Base-by-base conservation (phyloP, 2,329 filamentous ascomycete genomes). In the Fusarium camptoceras region DNA sequence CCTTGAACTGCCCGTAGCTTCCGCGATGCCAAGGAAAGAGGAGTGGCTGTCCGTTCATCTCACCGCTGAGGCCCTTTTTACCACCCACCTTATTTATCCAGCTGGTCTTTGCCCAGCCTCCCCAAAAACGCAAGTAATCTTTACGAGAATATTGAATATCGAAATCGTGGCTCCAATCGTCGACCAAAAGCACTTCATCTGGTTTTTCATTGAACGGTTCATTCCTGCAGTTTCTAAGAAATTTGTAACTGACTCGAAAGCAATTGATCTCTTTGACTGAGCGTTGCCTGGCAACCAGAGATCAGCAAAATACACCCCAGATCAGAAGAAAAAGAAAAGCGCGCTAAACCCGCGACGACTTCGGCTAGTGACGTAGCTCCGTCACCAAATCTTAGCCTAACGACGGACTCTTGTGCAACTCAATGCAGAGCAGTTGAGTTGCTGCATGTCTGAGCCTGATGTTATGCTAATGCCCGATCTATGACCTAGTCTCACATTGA, bases 341-440 rank as follows among this genome's bases (percentile, higher is more conserved):
- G 48, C 62, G 66, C 72, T 67, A 71, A 69, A 37, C 64, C 56
- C 37, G 48, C 62, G 54, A 59, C 71, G 53, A 59, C 55, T 55
- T 59, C 64, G 70, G 73, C 74, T 68, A 73, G 74, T 76, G 74
- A 76, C 74, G 74, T 76, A 76, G 72, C 65, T 53, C 41, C 41
- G 39, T 66, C 55, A 66, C 66, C 54, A 48, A 27, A 25, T 18
- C 34, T 27, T 42, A 55, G 34, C 41, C 47, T 55, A 49, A 41
- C 44, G n/a, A 30, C 12, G 43, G 34, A 49, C 46, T 64, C 27
- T 28, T 37, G 20, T 66, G 54, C 44, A 27, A 25, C 18, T 15
- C 49, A 53, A 55, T 55, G 54, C 46, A 61, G 43, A 28, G 54
- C 24, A 46, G 51, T 27, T n/a, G 24, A 28, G 34, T 50, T 20